phyloP scores from a whole-genome alignment of 2,329 filamentous ascomycete species.

The Fusarium staphyleae region DNA sequence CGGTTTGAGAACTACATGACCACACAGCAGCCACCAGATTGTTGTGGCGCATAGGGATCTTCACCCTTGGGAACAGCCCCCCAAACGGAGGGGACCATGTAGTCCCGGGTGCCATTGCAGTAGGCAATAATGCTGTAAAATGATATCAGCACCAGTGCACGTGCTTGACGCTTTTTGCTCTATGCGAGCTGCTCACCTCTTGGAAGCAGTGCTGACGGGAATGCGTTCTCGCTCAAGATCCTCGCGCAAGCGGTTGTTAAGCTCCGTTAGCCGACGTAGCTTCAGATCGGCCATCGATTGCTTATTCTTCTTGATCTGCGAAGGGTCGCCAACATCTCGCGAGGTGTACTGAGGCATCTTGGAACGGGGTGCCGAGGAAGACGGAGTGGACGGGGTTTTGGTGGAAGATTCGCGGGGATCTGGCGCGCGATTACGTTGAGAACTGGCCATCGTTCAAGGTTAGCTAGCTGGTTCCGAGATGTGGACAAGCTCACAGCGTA shows the following conservation, averaged over 20 bases:
- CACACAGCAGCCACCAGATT: constrained; percentile 89
- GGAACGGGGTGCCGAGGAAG: constrained; percentile 37
- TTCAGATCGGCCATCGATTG: constrained; percentile 99
- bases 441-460: constrained; percentile 32
- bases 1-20: constrained; percentile 74
- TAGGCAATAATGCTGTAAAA: constrained; percentile 87
- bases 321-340: constrained; percentile 71
- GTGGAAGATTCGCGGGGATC: constrained; percentile 23
- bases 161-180: neutral
- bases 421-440: constrained; percentile 20
- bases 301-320: constrained; percentile 87
- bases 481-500: constrained; percentile 7
- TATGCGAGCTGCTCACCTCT: constrained; percentile 65
- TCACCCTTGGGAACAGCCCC: constrained; percentile 92
- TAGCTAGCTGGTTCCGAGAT: constrained; percentile 14
- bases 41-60: constrained; percentile 97
- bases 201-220: constrained; percentile 91
- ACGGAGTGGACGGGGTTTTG: constrained; percentile 11
- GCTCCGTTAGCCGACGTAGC: constrained; percentile 91
- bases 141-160: constrained; percentile 22
- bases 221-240: constrained; percentile 95
- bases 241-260: constrained; percentile 94
- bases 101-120: constrained; percentile 97
- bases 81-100: constrained; percentile 99
- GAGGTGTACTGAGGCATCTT: constrained; percentile 73